Conservation (phyloP, 176 grass and related monocot species). For the Raddia distichophylla region DNA sequence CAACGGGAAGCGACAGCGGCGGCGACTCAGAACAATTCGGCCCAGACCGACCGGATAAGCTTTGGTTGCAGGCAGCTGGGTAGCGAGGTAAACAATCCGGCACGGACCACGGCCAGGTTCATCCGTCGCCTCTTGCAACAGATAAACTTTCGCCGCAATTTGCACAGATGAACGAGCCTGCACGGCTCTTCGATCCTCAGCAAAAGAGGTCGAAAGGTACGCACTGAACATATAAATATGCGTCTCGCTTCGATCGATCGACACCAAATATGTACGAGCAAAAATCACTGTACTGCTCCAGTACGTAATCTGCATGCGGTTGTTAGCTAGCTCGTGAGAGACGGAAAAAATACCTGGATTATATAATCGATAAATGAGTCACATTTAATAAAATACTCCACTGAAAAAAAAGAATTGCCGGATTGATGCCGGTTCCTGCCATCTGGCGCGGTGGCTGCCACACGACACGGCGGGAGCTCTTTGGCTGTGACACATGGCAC, state of each 20-base stretch:
- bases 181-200: not conserved
- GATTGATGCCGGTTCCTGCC: no score
- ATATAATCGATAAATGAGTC: no score
- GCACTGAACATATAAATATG: not conserved
- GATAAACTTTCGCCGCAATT: slow-evolving; percentile 37
- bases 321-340: no score
- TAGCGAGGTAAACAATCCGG: not conserved
- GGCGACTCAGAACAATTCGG: not conserved
- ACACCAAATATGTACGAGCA: no score
- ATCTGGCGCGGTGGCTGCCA: no score
- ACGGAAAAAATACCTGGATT: no score
- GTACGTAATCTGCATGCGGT: no score
- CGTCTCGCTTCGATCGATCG: not conserved
- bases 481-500: no score
- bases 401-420: no score
- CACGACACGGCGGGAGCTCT: no score
- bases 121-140: not conserved
- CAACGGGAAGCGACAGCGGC: slow-evolving; percentile 21
- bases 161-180: not conserved
- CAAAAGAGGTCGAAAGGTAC: not conserved
- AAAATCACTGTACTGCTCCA: not conserved
- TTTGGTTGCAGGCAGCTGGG: no score
- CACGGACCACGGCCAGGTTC: not conserved
- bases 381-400: no score
- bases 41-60: not conserved